Base-by-base conservation (phyloP, 2,329 filamentous ascomycete genomes). In the Tolypocladium pustulatum region DNA sequence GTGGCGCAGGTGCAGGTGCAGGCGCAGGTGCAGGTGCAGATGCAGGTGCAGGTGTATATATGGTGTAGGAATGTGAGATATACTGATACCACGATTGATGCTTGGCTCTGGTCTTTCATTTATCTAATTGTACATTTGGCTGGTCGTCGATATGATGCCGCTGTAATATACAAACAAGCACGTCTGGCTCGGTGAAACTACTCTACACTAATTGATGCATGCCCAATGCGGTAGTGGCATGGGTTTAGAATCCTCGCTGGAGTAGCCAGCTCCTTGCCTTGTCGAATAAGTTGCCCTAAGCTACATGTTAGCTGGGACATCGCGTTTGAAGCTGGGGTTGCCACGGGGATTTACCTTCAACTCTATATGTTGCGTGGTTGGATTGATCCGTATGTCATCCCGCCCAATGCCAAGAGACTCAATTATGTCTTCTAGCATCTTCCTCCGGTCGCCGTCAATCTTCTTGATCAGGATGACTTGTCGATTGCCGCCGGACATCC, bases 391-490 rank as follows among this genome's bases (percentile, higher is more conserved):
- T 49, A 86, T 76, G 8, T 84, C 75, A 17, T 81, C 76, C 55
- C 78, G 69, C 30, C 80, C 73, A 49, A 93, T 67, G 1, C 77
- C 73, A 61, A 96, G 71, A 13, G 78, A 80, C 25, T 74, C 68
- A 41, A 78, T 75, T 59, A 97, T 69, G 65, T 91, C 87, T 40
- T 80, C 72, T 61, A 83, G 79, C 63, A 97, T 70, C 3, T 77
- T 81, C 37, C 76, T 72, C 55, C 85, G 68, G 69, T 96, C 82
- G 20, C 94, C 94, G 59, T 90, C 85, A 55, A 93, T 81, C 73
- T 89, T 91, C 71, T 91, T 88, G 58, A 99, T 75, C 59, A 84
- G 73, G 6, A 93, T 95, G 66, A 89, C 74, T 66, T 85, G 83
- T 68, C 86, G 79, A 63, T 89, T 94, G 17, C 90, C 90, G 57